phyloP scores from a whole-genome alignment of 106 monocot species.

The Dendrobium chrysotoxum region DNA sequence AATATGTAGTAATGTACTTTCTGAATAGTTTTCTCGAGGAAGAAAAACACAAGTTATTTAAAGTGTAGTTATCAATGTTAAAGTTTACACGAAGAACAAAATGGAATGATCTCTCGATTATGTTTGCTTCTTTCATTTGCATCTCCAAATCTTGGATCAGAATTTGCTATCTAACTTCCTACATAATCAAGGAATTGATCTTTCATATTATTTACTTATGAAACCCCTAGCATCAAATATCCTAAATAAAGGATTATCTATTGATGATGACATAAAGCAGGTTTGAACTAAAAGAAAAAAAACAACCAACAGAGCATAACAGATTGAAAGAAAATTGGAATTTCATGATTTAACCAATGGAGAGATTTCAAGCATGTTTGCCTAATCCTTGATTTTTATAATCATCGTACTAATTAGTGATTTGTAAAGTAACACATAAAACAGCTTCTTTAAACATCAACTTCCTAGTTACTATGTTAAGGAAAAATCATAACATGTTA shows the following conservation, averaged over 20 bases:
- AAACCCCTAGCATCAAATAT: not conserved
- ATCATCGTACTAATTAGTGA: no score
- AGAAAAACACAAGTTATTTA: not conserved
- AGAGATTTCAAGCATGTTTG: not conserved
- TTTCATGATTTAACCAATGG: not conserved
- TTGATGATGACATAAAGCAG: not conserved
- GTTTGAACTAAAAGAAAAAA: not conserved
- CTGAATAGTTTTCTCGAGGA: not conserved
- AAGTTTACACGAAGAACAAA: not conserved
- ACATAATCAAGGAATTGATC: no score
- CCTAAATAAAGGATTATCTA: slow-evolving; percentile 2
- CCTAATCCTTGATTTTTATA: not conserved
- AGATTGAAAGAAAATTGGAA: not conserved
- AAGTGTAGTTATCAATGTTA: not conserved
- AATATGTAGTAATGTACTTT: not conserved
- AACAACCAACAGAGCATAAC: not conserved
- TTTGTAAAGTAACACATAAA: no score
- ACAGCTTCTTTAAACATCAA: no score
- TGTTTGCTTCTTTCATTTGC: not conserved
- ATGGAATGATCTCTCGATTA: not conserved
- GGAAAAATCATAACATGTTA: no score
- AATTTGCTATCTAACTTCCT: no score
- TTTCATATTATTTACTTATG: no score
- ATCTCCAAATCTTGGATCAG: not conserved
- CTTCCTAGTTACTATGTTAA: no score